A percentile compares a stretch with the other conserved stretches of the same genome.
Conservation (phyloP, 495 filamentous ascomycete species). For the Emericellopsis terricola region DNA sequence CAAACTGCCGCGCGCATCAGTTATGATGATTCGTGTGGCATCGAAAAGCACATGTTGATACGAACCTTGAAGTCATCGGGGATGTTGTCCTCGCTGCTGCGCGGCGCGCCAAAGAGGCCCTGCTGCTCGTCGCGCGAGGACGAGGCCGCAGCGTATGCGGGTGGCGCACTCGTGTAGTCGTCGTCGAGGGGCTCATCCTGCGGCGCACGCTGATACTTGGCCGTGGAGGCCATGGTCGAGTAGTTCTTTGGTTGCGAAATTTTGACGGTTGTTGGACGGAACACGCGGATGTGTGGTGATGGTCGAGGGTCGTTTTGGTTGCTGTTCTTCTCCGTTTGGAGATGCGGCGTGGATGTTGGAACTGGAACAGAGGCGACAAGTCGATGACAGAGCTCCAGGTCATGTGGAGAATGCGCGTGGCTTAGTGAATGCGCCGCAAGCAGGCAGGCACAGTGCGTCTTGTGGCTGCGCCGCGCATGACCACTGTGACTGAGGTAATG, state of each 20-base stretch:
- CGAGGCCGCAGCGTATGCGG: conserved; percentile 46
- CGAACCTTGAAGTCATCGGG: conserved; percentile 93
- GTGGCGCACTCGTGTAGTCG: conserved; percentile 67
- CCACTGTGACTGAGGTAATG: neutral
- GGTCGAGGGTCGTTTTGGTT: no score
- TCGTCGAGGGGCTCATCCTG: conserved; percentile 53
- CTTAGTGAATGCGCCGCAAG: no score
- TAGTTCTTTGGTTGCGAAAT: neutral
- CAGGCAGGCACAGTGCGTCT: no score
- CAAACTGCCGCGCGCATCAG: conserved; percentile 38
- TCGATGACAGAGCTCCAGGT: neutral
- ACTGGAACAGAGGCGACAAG: neutral
- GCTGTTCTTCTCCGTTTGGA: neutral
- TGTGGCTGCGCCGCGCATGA: no score
- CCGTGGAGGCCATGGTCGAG: conserved; percentile 40
- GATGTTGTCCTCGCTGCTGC: conserved; percentile 70
- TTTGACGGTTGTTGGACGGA: neutral
- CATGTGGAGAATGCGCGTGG: neutral
- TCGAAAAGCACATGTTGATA: neutral
- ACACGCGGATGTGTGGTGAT: neutral
- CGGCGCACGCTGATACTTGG: conserved; percentile 51
- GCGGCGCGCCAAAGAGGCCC: conserved; percentile 31
- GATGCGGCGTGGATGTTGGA: neutral
- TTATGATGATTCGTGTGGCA: no score
- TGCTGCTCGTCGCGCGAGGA: conserved; percentile 18